Evolutionary conservation across 2,329 filamentous ascomycete genomes (phyloP).

Genomic region (Trichophyton mentagrophytes): DNA sequence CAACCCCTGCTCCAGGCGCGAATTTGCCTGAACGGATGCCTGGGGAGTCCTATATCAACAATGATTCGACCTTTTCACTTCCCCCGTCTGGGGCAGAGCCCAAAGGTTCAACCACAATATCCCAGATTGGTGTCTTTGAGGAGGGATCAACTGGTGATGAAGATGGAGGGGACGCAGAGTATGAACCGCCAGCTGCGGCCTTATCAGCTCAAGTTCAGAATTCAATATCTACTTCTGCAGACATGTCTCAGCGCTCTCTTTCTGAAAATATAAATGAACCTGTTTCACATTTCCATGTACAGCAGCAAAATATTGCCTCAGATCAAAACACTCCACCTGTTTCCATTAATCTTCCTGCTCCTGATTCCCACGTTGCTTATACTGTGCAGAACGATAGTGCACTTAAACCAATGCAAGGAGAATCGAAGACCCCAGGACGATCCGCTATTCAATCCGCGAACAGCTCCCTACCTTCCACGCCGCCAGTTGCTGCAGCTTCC

Average conservation of each 20-base stretch:
- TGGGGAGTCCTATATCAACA: slow-evolving; percentile 20
- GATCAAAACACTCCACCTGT: slow-evolving; percentile 35
- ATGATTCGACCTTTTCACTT: slow-evolving; percentile 21
- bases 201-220: slow-evolving; percentile 32
- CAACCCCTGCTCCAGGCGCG: slow-evolving; percentile 16
- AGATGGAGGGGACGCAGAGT: slow-evolving; percentile 35
- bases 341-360: slow-evolving; percentile 40
- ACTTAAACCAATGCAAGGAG: slow-evolving; percentile 24
- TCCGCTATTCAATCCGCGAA: slow-evolving; percentile 22
- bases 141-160: slow-evolving; percentile 48
- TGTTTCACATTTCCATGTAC: slow-evolving; percentile 46
- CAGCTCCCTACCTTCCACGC: slow-evolving; percentile 27
- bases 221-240: slow-evolving; percentile 36
- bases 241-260: slow-evolving; percentile 41
- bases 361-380: slow-evolving; percentile 33
- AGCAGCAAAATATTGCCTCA: slow-evolving; percentile 46
- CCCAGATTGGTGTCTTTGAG: slow-evolving; percentile 49
- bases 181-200: slow-evolving; percentile 43
- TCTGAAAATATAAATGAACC: slow-evolving; percentile 45
- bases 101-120: slow-evolving; percentile 21
- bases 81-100: slow-evolving; percentile 26
- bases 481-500: slow-evolving; percentile 35
- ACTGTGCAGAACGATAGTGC: slow-evolving; percentile 32
- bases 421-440: slow-evolving; percentile 8
- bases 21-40: slow-evolving; percentile 19